phyloP scores from a whole-genome alignment of 179 eudicot species.

The Beta corolliflora region DNA sequence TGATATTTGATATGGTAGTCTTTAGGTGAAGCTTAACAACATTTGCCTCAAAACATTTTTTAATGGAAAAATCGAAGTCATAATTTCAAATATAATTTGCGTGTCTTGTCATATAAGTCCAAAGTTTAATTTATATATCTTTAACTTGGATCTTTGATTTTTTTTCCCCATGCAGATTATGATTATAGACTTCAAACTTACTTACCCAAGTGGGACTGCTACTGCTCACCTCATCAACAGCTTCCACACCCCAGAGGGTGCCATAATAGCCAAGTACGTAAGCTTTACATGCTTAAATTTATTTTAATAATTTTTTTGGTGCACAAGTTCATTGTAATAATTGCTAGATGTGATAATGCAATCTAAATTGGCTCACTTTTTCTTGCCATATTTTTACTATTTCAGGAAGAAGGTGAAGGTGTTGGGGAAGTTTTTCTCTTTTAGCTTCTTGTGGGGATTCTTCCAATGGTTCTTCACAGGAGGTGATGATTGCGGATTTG shows the following conservation, averaged over 20 bases:
- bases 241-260: slow-evolving; percentile 92
- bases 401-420: slow-evolving; percentile 71
- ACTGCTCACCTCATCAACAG: slow-evolving; percentile 89
- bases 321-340: no score
- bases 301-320: neutral
- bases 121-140: no score
- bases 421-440: slow-evolving; percentile 69
- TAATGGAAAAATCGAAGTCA: no score
- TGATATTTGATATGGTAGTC: no score
- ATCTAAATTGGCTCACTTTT: slow-evolving; percentile 3
- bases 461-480: slow-evolving; percentile 89
- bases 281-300: neutral
- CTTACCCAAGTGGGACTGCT: slow-evolving; percentile 90
- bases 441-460: slow-evolving; percentile 85
- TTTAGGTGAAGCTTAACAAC: no score
- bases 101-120: no score
- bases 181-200: slow-evolving; percentile 75
- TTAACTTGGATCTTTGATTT: neutral
- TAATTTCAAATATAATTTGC: no score
- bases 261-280: slow-evolving; percentile 68
- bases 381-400: slow-evolving; percentile 4
- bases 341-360: neutral
- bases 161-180: slow-evolving; percentile 51
- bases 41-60: no score
- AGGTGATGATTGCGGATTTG: slow-evolving; percentile 69